Conservation (phyloP, 352 stramenopile species). For the Globisporangium barbulae region DNA sequence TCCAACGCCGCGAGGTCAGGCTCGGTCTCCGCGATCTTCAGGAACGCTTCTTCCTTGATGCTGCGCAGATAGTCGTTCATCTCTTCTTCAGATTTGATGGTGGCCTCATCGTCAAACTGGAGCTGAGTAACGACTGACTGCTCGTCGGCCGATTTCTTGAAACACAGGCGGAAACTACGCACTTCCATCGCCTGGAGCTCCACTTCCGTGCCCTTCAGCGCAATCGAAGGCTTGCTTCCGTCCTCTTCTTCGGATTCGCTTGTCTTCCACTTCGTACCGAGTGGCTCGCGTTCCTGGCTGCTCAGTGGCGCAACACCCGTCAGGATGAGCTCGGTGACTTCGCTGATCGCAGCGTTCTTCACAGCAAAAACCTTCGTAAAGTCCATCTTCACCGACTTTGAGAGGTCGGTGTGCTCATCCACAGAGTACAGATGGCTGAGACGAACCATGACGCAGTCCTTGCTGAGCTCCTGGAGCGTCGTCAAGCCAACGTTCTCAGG, state of each 20-base stretch:
- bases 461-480: slow-evolving; percentile 81
- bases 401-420: slow-evolving; percentile 81
- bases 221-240: slow-evolving; percentile 23
- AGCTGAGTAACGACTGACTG: neutral
- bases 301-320: slow-evolving; percentile 73
- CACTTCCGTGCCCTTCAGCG: slow-evolving; percentile 54
- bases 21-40: slow-evolving; percentile 8
- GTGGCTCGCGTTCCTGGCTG: slow-evolving; percentile 13
- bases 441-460: slow-evolving; percentile 85
- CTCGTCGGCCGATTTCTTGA: slow-evolving; percentile 21
- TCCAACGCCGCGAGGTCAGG: slow-evolving; percentile 25
- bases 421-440: slow-evolving; percentile 93
- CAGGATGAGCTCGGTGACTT: slow-evolving; percentile 87
- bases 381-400: slow-evolving; percentile 69
- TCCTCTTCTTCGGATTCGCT: slow-evolving; percentile 27
- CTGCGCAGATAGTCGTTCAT: slow-evolving; percentile 12
- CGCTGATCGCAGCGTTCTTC: slow-evolving; percentile 44
- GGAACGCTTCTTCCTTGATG: slow-evolving; percentile 21
- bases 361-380: slow-evolving; percentile 55
- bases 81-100: neutral
- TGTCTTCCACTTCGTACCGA: slow-evolving; percentile 32
- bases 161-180: slow-evolving; percentile 87
- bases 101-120: neutral
- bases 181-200: slow-evolving; percentile 91
- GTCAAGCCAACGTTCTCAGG: slow-evolving; percentile 92